A percentile compares a stretch with the other conserved stretches of the same genome.
Evolutionary conservation across 1,284 basidiomycete species (phyloP).

Genomic region (Cronartium quercuum): DNA sequence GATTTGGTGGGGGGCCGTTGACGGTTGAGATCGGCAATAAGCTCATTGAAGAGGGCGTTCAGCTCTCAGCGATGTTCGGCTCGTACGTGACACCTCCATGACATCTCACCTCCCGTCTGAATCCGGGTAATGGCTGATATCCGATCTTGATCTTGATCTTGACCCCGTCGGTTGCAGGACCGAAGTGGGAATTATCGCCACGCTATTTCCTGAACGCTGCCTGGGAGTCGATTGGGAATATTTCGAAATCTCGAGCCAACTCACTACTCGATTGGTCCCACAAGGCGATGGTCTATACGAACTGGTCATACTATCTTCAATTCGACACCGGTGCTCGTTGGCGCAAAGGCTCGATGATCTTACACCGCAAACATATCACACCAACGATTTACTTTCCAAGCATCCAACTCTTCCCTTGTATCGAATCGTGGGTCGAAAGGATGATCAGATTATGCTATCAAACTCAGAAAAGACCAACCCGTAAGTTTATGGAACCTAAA

Average conservation of each 20-base stretch:
- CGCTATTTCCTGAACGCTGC: background rate
- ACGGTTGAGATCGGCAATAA: background rate
- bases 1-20: constrained; percentile 2
- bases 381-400: background rate
- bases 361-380: background rate
- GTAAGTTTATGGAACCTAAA: background rate
- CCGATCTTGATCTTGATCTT: background rate
- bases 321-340: background rate
- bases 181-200: background rate
- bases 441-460: constrained; percentile 1
- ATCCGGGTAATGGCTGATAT: background rate
- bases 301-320: background rate
- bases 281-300: background rate
- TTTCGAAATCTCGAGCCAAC: background rate
- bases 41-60: background rate
- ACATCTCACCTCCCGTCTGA: background rate
- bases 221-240: background rate
- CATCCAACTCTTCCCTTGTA: background rate
- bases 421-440: background rate
- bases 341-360: background rate
- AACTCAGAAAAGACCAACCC: constrained; percentile 16
- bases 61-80: background rate
- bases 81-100: background rate
- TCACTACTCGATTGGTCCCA: background rate
- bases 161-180: background rate